phyloP scores from a whole-genome alignment of 176 grass and related monocot species.

The Calamus simplicifolius region DNA sequence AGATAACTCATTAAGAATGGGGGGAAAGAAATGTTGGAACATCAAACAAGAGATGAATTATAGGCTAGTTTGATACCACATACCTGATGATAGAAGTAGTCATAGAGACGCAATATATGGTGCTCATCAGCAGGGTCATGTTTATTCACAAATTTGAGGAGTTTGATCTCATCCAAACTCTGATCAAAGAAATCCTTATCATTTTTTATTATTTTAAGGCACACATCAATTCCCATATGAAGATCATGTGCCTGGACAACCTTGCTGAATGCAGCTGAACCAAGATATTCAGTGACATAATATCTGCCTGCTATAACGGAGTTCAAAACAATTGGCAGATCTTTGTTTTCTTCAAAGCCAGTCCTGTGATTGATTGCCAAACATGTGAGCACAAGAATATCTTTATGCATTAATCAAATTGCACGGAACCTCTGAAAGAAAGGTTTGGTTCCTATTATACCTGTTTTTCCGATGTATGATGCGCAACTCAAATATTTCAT shows the following conservation, averaged over 20 bases:
- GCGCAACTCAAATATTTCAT: constrained; percentile 90
- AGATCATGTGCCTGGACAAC: constrained; percentile 96
- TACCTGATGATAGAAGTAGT: constrained; percentile 98
- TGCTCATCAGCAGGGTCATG: constrained; percentile 76
- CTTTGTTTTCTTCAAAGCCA: constrained; percentile 97
- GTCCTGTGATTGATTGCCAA: constrained; percentile 53
- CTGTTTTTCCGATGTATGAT: constrained; percentile 99
- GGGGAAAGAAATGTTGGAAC: too few relatives aligned
- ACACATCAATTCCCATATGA: constrained; percentile 64
- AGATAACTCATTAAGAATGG: too few relatives aligned
- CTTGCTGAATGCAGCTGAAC: constrained; percentile 93
- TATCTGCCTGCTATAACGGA: constrained; percentile 91
- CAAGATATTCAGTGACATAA: constrained; percentile 86
- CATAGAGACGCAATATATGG: constrained; percentile 85
- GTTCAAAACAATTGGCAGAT: constrained; percentile 73
- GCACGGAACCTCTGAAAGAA: neutral
- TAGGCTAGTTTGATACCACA: neutral
- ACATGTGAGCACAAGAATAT: constrained; percentile 40
- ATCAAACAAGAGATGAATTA: too few relatives aligned
- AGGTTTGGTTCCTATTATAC: constrained; percentile 19
- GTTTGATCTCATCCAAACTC: constrained; percentile 96
- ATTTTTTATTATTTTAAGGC: constrained; percentile 98
- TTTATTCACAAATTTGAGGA: constrained; percentile 91
- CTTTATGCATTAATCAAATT: neutral
- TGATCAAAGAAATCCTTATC: constrained; percentile 99